A percentile compares a stretch with the other conserved stretches of the same genome.
Conservation (phyloP, 257 asterid species). For the Penstemon barbatus region DNA sequence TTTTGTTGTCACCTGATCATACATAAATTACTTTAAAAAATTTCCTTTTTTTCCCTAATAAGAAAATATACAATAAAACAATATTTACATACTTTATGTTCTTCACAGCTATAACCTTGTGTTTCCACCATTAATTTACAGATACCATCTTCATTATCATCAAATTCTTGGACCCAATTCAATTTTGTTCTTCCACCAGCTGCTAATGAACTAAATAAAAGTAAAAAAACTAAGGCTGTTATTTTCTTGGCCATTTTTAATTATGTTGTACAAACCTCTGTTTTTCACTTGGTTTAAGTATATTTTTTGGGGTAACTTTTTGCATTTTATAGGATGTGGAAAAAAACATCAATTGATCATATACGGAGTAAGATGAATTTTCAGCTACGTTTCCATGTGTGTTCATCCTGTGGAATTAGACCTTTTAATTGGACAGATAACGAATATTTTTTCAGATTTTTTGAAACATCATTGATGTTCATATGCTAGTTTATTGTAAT, state of each 20-base stretch:
- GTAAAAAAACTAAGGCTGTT: constrained; percentile 15
- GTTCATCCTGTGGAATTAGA: constrained; percentile 19
- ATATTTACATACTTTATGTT: constrained; percentile 46
- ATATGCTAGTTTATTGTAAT: not conserved
- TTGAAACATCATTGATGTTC: not conserved
- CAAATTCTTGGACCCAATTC: not conserved
- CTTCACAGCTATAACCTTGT: constrained; percentile 66
- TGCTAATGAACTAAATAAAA: constrained; percentile 22
- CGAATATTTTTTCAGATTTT: not conserved
- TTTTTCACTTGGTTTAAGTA: not conserved
- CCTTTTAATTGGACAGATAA: constrained; percentile 28
- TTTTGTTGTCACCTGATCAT: constrained; percentile 61
- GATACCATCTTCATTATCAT: constrained; percentile 42
- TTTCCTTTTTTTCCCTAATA: too few relatives aligned
- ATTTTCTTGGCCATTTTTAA: constrained; percentile 34
- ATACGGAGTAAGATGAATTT: constrained; percentile 17
- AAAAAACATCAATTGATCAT: not conserved
- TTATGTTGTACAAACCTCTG: not conserved
- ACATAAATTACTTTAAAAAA: not conserved
- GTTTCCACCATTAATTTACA: constrained; percentile 51
- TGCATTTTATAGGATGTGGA: constrained; percentile 26
- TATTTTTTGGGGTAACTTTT: not conserved
- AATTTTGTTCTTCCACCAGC: constrained; percentile 42
- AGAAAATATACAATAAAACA: too few relatives aligned
- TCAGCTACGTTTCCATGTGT: constrained; percentile 28